Base-by-base conservation (phyloP, 2,329 filamentous ascomycete genomes). In the Colletotrichum chrysophilum region DNA sequence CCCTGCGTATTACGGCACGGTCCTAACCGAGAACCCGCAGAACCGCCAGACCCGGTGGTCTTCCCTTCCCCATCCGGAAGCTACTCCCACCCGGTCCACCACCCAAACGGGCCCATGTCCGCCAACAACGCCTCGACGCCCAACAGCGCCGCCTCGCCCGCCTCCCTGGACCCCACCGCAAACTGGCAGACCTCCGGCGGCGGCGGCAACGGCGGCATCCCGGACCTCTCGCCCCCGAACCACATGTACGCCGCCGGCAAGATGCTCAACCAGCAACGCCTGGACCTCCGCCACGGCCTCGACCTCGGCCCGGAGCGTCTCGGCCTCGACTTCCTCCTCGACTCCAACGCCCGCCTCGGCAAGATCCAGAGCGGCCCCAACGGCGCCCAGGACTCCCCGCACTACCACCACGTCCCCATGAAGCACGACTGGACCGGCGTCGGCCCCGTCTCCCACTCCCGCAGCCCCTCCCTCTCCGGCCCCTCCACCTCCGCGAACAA, bases 281-380 rank as follows among this genome's bases (percentile, higher is more conserved):
- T 88, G 34, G 86, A 88, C 24, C 84, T 88, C 66, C 82, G 87
- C 21, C 91, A 93, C 72, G 89, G 89, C 52, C 82, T 94, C 2
- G 90, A 93, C 52, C 85, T 94, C 74, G 89, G 90, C 4, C 86
- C 90, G 1, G 94, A 96, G 80, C 90, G 92, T 62, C 87, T 96
- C 10, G 93, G 92, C 7, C 90, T 97, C 36, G 93, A 93, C 73
- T 96, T 96, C 78, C 87, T 97, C 3, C 88, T 96, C 2, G 92
- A 93, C 74, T 85, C 89, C 38, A 88, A 89, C 8, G 89, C 91
- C 65, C 89, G 89, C 72, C 87, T 89, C 26, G 88, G 84, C 77
- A 89, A 86, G 79, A 89, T 91, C 67, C 87, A 88, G 56, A 89
- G 87, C 65, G 88, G 89, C 30, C 75, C 87, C 52, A 86, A 89